These are phyloP conservation scores for Leptographium lundbergii DNA, from an alignment of 2,329 filamentous ascomycete genomes.

Conservation along the genomic window DNA sequence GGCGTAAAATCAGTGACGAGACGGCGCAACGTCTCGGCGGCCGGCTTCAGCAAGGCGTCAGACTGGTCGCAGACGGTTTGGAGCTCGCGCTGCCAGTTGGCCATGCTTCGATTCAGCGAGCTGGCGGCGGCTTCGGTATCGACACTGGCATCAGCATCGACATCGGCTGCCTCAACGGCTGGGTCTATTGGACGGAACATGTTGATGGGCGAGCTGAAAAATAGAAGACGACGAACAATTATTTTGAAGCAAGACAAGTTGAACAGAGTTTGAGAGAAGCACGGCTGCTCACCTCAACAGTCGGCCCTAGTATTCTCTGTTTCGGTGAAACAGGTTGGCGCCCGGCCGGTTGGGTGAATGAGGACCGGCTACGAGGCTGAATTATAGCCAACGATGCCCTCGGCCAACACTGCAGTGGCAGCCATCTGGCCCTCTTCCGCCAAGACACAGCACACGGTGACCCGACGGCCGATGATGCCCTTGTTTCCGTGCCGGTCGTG, in stretches of 20 bases:
- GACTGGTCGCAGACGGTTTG: neutral
- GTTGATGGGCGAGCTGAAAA: neutral
- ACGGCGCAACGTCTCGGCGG: neutral
- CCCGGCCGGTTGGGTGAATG: too few species aligned
- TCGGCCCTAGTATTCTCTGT: neutral
- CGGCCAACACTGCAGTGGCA: neutral
- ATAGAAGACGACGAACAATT: neutral
- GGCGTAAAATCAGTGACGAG: too few species aligned
- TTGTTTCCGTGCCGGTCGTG: conserved; percentile 9
- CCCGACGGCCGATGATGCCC: conserved; percentile 10
- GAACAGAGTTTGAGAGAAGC: neutral
- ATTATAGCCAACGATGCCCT: conserved; percentile 13
- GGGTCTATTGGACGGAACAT: neutral
- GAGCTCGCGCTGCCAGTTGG: neutral
- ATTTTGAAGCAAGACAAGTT: neutral
- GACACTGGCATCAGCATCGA: too few species aligned
- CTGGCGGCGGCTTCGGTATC: neutral
- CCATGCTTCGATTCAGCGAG: neutral
- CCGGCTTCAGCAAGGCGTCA: neutral
- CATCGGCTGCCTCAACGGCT: too few species aligned
- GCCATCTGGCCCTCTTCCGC: neutral
- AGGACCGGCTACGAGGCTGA: conserved; percentile 1
- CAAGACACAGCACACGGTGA: conserved; percentile 5
- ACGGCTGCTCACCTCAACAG: neutral
- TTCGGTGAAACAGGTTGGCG: too few species aligned